phyloP scores from a whole-genome alignment of 106 monocot genomes.

The Dendrobium chrysotoxum region DNA sequence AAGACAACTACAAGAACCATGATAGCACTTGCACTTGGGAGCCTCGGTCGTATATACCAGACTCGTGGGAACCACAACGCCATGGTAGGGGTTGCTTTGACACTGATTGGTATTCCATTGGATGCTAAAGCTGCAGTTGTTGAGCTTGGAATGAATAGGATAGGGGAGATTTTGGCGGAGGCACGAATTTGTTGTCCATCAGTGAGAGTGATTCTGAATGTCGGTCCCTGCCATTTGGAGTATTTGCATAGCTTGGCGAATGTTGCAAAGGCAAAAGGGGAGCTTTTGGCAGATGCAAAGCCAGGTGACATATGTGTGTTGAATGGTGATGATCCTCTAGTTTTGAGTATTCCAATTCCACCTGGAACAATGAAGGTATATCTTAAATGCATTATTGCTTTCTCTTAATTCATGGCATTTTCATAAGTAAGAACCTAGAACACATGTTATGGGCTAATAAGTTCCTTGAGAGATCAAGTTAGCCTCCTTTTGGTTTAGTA shows the following conservation, averaged over 20 bases:
- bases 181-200: slow-evolving; percentile 23
- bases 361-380: slow-evolving; percentile 20
- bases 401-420: neutral
- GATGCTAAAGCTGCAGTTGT: slow-evolving; percentile 19
- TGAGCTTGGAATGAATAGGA: slow-evolving; percentile 25
- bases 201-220: slow-evolving; percentile 33
- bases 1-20: slow-evolving; percentile 36
- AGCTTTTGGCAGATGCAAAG: slow-evolving; percentile 21
- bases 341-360: slow-evolving; percentile 31
- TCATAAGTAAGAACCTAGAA: neutral
- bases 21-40: slow-evolving; percentile 21
- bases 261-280: slow-evolving; percentile 39
- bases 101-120: slow-evolving; percentile 24
- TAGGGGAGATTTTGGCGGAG: slow-evolving; percentile 26
- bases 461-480: too few species aligned
- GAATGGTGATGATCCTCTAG: slow-evolving; percentile 37
- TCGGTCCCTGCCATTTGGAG: slow-evolving; percentile 25
- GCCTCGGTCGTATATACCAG: slow-evolving; percentile 15
- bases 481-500: too few species aligned
- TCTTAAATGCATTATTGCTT: neutral
- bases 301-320: slow-evolving; percentile 28
- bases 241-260: slow-evolving; percentile 19
- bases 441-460: neutral
- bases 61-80: slow-evolving; percentile 23
- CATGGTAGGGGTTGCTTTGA: slow-evolving; percentile 23